Base-by-base conservation (phyloP, 257 asterid genomes). In the Perilla frutescens region DNA sequence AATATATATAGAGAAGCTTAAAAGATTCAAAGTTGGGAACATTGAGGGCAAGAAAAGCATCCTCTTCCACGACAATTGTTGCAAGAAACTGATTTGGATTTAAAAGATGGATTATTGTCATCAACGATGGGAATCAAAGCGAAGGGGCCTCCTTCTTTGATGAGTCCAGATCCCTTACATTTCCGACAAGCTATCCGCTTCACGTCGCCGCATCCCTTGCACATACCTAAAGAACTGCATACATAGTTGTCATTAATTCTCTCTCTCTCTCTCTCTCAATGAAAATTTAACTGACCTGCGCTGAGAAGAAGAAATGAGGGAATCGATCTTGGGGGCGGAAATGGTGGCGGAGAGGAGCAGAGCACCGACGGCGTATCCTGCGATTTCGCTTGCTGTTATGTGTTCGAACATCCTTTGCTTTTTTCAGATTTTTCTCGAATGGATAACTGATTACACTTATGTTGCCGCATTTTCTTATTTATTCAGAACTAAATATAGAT, bases 281-380 rank as follows among this genome's bases (percentile, higher is more conserved):
- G 48, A 43, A 43, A 43, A 43, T 7, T 2, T 7, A 43, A 43
- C 13, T 50, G 5, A 89, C 98, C 97, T 88, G 84, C 99, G 96
- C 54, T 92, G 98, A 53, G 97, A 90, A 49, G 89, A 37, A 5
- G 98, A 88, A 55, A 95, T 79, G 77, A 92, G 76, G 56, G 92
- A 83, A 75, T 95, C 99, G 75, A 95, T 54, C 78, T 86, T 90
- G 41, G 96, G 81, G 68, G 98, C 99, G 31, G 91, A 88, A 50
- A 95, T 40, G 67, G 98, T 87, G 80, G 96, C 97, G 37, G 87
- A 80, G 56, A 95, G 86, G 62, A 95, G 86, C 12, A 95, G 79
- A 74, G 88, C 84, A 8, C 99, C 99, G 0, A 94, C 99, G 4
- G 88, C 84, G 68, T 91, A 91, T 8, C 99, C 99, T 7, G 97